These are phyloP conservation scores for Trichophyton mentagrophytes DNA, from an alignment of 2,329 filamentous ascomycete genomes.

Conservation along the genomic window DNA sequence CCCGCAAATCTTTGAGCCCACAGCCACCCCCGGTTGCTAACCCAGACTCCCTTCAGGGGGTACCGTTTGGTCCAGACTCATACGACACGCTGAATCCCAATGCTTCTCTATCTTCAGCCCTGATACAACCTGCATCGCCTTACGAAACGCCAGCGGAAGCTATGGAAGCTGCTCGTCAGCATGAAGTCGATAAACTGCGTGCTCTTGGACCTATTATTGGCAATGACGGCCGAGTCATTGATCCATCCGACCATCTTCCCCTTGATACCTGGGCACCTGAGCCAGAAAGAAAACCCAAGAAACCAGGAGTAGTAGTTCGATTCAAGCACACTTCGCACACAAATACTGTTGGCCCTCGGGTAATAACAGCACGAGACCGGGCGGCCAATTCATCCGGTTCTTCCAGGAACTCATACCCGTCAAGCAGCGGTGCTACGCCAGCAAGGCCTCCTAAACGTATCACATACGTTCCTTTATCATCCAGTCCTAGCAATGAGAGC, in stretches of 20 bases:
- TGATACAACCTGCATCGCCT: slow-evolving; percentile 22
- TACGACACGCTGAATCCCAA: slow-evolving; percentile 48
- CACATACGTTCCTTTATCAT: neutral
- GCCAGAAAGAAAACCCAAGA: slow-evolving; percentile 44
- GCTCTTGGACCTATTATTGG: slow-evolving; percentile 48
- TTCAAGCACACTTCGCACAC: slow-evolving; percentile 30
- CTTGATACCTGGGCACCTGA: slow-evolving; percentile 55
- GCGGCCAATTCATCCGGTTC: slow-evolving; percentile 21
- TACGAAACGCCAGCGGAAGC: slow-evolving; percentile 30
- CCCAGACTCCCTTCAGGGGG: slow-evolving; percentile 30
- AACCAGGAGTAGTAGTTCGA: slow-evolving; percentile 37
- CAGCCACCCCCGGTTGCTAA: slow-evolving; percentile 30
- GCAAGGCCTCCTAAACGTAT: slow-evolving; percentile 12
- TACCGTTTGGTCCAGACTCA: slow-evolving; percentile 49
- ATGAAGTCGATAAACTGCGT: slow-evolving; percentile 27
- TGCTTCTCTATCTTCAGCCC: slow-evolving; percentile 22
- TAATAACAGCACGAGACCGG: slow-evolving; percentile 13
- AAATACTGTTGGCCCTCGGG: slow-evolving; percentile 15
- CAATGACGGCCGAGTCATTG: slow-evolving; percentile 51
- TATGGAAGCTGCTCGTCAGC: slow-evolving; percentile 27
- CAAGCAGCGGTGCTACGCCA: neutral
- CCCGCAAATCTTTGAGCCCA: slow-evolving; percentile 49
- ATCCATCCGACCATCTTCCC: slow-evolving; percentile 53
- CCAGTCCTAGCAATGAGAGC: slow-evolving; percentile 12
- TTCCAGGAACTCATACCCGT: slow-evolving; percentile 15